phyloP scores from a whole-genome alignment of 495 filamentous ascomycete genomes.

The Penicilliopsis zonata region DNA sequence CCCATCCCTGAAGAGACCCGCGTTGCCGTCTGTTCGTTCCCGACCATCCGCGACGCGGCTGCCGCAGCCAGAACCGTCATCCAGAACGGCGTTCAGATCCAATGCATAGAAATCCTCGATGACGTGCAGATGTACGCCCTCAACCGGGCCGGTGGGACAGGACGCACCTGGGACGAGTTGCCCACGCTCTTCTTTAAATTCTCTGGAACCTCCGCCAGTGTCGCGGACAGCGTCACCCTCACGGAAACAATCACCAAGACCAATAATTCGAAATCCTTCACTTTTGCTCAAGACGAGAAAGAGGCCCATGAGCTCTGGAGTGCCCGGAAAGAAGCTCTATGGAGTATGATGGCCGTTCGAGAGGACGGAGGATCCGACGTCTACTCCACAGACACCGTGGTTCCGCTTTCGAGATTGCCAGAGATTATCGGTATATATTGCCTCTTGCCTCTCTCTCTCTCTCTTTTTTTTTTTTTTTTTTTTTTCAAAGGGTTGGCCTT shows the following conservation, averaged over 20 bases:
- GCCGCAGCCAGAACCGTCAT: conserved; percentile 72
- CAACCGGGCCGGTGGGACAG: conserved; percentile 65
- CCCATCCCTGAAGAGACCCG: conserved; percentile 62
- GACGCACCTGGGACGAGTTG: conserved; percentile 58
- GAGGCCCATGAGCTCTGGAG: conserved; percentile 77
- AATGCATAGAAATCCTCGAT: conserved; percentile 85
- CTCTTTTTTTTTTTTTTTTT: too few relatives aligned
- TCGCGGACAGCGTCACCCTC: conserved; percentile 72
- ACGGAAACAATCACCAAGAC: conserved; percentile 54
- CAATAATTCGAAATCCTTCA: conserved; percentile 55
- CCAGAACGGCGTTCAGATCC: conserved; percentile 66
- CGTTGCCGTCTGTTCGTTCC: conserved; percentile 81
- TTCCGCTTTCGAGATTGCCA: conserved; percentile 73
- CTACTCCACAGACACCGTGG: conserved; percentile 78
- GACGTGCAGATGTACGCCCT: conserved; percentile 92
- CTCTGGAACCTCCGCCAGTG: conserved; percentile 56
- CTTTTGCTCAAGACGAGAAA: conserved; percentile 57
- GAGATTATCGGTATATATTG: conserved; percentile 72
- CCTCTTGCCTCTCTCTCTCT: too few relatives aligned
- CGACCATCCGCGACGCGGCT: conserved; percentile 64
- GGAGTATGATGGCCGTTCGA: conserved; percentile 44
- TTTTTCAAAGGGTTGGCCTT: neutral
- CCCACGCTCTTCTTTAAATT: conserved; percentile 97
- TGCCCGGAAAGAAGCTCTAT: conserved; percentile 78
- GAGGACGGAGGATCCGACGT: conserved; percentile 49